Percentiles rank a stretch among this genome's conserved stretches.
Conservation (phyloP, 2,329 filamentous ascomycete genomes). For the Cadophora malorum region DNA sequence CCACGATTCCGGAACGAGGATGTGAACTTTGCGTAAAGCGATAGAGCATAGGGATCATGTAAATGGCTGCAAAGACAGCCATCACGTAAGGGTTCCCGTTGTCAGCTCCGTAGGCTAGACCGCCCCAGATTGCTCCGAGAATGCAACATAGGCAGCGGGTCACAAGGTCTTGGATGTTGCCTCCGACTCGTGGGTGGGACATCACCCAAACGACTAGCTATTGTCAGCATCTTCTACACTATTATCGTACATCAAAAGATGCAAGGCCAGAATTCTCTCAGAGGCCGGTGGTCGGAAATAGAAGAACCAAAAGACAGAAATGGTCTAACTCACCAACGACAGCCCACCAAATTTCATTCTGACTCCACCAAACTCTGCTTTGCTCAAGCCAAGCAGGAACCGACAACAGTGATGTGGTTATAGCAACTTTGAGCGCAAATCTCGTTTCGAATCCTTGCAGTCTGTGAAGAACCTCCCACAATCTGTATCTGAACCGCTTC, state of each 20-base stretch:
- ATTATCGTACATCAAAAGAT: not conserved
- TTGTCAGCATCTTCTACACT: not conserved
- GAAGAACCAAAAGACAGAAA: not conserved
- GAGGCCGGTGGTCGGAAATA: not conserved
- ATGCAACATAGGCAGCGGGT: slow-evolving; percentile 56
- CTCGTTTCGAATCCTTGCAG: slow-evolving; percentile 63
- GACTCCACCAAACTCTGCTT: slow-evolving; percentile 59
- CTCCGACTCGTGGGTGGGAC: slow-evolving; percentile 53
- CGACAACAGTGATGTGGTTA: slow-evolving; percentile 58
- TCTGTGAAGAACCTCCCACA: slow-evolving; percentile 58
- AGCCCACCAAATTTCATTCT: slow-evolving; percentile 63
- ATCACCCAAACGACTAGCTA: slow-evolving; percentile 22
- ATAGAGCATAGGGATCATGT: slow-evolving; percentile 66
- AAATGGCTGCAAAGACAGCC: slow-evolving; percentile 60
- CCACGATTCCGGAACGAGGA: slow-evolving; percentile 63
- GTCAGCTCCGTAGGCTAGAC: slow-evolving; percentile 56
- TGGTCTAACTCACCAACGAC: slow-evolving; percentile 47
- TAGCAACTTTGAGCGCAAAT: slow-evolving; percentile 62
- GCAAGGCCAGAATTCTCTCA: not conserved
- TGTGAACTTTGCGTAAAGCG: slow-evolving; percentile 61
- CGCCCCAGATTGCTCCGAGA: slow-evolving; percentile 62
- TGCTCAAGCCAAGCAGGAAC: slow-evolving; percentile 59
- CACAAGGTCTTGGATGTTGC: slow-evolving; percentile 63
- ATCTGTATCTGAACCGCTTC: slow-evolving; percentile 51
- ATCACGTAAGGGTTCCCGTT: slow-evolving; percentile 61